Base-by-base conservation (phyloP, 2,329 filamentous ascomycete genomes). In the Hymenoscyphus linearis region DNA sequence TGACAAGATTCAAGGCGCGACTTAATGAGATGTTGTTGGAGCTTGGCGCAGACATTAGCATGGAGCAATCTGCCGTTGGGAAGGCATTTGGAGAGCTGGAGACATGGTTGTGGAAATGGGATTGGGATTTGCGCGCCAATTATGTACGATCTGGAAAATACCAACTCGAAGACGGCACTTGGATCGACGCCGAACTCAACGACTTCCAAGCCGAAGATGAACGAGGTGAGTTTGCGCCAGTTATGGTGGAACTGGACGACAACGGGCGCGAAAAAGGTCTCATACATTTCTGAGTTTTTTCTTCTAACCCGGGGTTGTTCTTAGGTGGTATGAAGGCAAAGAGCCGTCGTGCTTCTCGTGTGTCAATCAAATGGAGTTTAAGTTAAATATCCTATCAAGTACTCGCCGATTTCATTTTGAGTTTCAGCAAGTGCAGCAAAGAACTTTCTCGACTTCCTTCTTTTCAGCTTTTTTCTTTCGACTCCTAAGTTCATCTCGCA, bases 71-170 rank as follows among this genome's bases (percentile, higher is more conserved):
- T 2, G 75, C 73, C 1, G 79, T 82, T 7, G 76, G 77, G 14
- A 73, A 74, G 5, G 79, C 80, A 3, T 85, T 86, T 67, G 68
- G 68, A 12, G 75, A 75, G 4, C 73, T 86, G 2, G 80, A 81
- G 66, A 71, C 74, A 6, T 81, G 76, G 73, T 70, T 82, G 3
- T 76, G 75, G 76, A 75, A 73, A 54, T 74, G 74, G 55, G 82
- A 79, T 3, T 87, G 84, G 85, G 82, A 86, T 59, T 70, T 87
- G 13, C 70, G 77, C 16, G 78, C 75, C 7, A 76, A 81, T 60
- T 82, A 81, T 64, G 68, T 82, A 5, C 75, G 79, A 3, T 74
- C 74, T 22, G 81, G 81, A 1, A 77, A 74, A 58, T 70, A 80
- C 27, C 81, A 79, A 74, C 74, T 82, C 55, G 81, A 84, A 62